Base-by-base conservation (phyloP, 2,329 filamentous ascomycete species). In the Hymenoscyphus salicellus region DNA sequence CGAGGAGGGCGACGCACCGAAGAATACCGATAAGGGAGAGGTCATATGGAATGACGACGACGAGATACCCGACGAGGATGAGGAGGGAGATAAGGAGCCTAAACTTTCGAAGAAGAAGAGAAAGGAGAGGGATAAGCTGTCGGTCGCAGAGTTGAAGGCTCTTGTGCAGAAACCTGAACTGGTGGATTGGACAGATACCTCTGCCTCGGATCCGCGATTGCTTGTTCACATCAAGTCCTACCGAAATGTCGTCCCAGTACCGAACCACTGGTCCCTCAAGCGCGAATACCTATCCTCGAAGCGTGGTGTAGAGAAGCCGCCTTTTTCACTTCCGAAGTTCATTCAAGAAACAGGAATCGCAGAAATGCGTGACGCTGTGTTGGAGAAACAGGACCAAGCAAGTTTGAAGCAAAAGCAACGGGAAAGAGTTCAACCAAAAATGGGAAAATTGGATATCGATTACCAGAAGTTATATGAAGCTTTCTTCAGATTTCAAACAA, bases 381-480 rank as follows among this genome's bases (percentile, higher is more conserved):
- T 98, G 56, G 95, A 98, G 78, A 98, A 99, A 78, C 93, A 98
- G 77, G 93, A 93, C 60, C 89, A 96, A 73, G 91, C 95, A 72
- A 89, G 87, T 0, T 81, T 99, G 71, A 97, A 97, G 79, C 93
- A 97, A 77, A 97, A 96, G 78, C 93, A 97, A 79, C 87, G 95
- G 58, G 95, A 97, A 78, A 86, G 95, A 56, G 95, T 99, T 14
- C 89, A 93, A 68, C 93, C 93, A 32, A 98, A 98, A 79, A 95
- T 97, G 85, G 95, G 95, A 67, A 96, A 95, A 77, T 83, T 99
- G 60, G 95, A 99, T 77, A 98, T 99, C 71, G 95, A 99, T 78
- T 99, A 99, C 77, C 92, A 97, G 75, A 97, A 95, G 77, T 87
- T 98, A 62, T 98, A 98, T 79, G 95, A 98, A 76, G 95, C 95